These are phyloP conservation scores for Solanum virginianum DNA, from an alignment of 257 asterid genomes.

Conservation along the genomic window DNA sequence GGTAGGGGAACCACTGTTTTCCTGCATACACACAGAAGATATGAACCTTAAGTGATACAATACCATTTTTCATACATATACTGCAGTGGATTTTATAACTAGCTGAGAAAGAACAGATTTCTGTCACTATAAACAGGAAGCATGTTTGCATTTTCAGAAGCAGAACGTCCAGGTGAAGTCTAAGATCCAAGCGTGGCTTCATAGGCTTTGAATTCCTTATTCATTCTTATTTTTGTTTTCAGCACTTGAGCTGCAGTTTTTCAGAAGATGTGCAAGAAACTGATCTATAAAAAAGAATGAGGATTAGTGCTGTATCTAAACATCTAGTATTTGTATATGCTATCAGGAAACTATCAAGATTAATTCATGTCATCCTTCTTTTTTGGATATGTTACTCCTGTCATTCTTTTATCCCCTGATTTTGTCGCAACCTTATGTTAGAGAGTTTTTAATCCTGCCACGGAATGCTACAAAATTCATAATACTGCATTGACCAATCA, in stretches of 20 bases:
- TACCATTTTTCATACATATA: neutral
- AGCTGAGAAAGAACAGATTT: neutral
- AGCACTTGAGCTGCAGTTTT: neutral
- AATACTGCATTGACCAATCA: neutral
- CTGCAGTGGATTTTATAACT: neutral
- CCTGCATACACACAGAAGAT: conserved; percentile 30
- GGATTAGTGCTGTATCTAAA: neutral
- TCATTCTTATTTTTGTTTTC: neutral
- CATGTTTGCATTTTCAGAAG: neutral
- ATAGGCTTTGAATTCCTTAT: neutral
- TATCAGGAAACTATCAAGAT: neutral
- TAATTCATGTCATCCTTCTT: neutral
- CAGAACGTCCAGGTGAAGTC: neutral
- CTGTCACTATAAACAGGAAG: neutral
- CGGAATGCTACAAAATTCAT: neutral
- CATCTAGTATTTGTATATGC: neutral
- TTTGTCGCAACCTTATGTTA: neutral
- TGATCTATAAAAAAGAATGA: neutral
- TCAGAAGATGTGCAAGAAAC: neutral
- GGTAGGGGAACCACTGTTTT: conserved; percentile 89
- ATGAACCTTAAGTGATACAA: neutral
- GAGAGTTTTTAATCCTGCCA: neutral
- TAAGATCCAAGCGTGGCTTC: neutral
- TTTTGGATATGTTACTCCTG: neutral
- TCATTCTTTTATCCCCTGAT: neutral